Conservation (phyloP, 2,329 filamentous ascomycete genomes). For the Shiraia sp. region DNA sequence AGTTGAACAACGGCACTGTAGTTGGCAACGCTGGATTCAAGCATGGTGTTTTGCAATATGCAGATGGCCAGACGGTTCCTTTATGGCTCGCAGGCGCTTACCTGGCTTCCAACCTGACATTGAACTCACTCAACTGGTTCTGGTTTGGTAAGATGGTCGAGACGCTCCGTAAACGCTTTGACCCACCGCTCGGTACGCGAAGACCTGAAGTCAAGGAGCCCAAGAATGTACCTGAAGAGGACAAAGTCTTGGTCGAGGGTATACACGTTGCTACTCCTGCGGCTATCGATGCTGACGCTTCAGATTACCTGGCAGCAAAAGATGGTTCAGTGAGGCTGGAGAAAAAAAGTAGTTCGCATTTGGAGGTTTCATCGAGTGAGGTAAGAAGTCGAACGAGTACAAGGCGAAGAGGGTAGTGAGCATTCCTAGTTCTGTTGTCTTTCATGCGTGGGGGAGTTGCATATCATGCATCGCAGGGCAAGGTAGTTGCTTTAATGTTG, state of each 20-base stretch:
- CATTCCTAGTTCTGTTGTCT: too few relatives aligned
- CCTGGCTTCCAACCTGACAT: slow-evolving; percentile 68
- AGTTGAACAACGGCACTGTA: slow-evolving; percentile 26
- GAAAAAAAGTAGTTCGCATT: slow-evolving; percentile 24
- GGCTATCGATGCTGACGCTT: slow-evolving; percentile 17
- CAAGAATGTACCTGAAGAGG: slow-evolving; percentile 23
- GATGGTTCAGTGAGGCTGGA: slow-evolving; percentile 20
- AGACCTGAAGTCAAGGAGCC: slow-evolving; percentile 23
- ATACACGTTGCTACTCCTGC: slow-evolving; percentile 36
- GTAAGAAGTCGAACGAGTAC: slow-evolving; percentile 27
- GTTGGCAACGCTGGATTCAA: slow-evolving; percentile 26
- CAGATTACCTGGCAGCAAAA: slow-evolving; percentile 24
- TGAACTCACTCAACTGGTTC: slow-evolving; percentile 79
- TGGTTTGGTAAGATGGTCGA: slow-evolving; percentile 90
- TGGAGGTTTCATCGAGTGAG: slow-evolving; percentile 34
- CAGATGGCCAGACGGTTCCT: slow-evolving; percentile 55
- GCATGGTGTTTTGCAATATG: slow-evolving; percentile 55
- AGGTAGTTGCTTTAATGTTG: too few relatives aligned
- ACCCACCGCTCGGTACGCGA: slow-evolving; percentile 57
- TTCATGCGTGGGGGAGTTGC: too few relatives aligned
- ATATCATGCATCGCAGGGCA: too few relatives aligned
- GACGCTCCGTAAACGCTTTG: slow-evolving; percentile 76
- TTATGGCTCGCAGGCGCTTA: slow-evolving; percentile 72
- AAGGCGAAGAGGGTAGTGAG: slow-evolving; percentile 16
- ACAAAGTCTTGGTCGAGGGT: slow-evolving; percentile 40